Evolutionary conservation across 2,329 filamentous ascomycete genomes (phyloP), one percentile per base, ranked within the genome.

Genomic region (Cytospora schulzeri): DNA sequence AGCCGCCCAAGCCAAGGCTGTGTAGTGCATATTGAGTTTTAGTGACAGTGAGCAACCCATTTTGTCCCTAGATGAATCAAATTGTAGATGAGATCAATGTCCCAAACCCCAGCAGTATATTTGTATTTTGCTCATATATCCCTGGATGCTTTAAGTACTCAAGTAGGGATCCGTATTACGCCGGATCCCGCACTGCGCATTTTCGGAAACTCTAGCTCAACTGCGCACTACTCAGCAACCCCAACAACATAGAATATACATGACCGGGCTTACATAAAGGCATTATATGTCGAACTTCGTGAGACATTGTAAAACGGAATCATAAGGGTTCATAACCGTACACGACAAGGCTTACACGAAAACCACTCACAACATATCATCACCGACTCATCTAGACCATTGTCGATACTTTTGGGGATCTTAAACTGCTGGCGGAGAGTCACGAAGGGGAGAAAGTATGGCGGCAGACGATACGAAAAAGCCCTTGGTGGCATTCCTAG

Each of bases 401-500:
- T 19, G 7, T 41, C 38, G 12, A 11, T 2, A 33, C 31, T 31
- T 31, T 33, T n/a, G n/a, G 31, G 31, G 4, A 33, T 33, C 31
- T 11, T 8, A 19, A 4, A 41, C n/a, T n/a, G n/a, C n/a, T n/a
- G n/a, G n/a, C n/a, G 4, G 11, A 8, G n/a, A 48, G 45, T 22
- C 45, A 12, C 4, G n/a, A 24, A 9, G n/a, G n/a, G n/a, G 38
- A 6, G 22, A 57, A 3, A 15, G 24, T 15, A 38, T 35, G 29
- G 7, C 24, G 33, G 29, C 19, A 26, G 35, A 26, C 24, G 9
- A n/a, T 15, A 22, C 55, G n/a, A 24, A 45, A n/a, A 63, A 56
- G 22, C 65, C 62, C n/a, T 19, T 63, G 3, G 72, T 73, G 48
- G 70, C 72, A 51, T 73, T 71, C 53, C 63, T 73, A n/a, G 72